Evolutionary conservation across 2,329 filamentous ascomycete genomes (phyloP).

Genomic region (Botrytis sinoallii): DNA sequence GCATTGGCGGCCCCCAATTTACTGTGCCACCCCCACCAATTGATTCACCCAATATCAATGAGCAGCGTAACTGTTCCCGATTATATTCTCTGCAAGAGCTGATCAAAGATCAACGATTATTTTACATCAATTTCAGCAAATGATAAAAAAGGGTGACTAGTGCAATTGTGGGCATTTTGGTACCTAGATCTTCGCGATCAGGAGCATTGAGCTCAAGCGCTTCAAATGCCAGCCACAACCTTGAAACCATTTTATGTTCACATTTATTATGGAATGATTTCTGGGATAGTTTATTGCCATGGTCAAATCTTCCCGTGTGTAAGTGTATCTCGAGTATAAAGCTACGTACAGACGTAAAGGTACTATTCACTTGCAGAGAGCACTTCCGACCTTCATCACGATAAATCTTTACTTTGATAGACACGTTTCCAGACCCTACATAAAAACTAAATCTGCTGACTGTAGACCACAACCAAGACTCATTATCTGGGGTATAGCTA

Average conservation of each 20-base stretch:
- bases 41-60: not conserved
- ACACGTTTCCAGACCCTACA: not conserved
- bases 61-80: not conserved
- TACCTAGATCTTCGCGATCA: not conserved
- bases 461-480: not conserved
- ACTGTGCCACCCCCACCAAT: constrained; percentile 4
- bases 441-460: not conserved
- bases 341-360: not conserved
- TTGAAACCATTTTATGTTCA: not conserved
- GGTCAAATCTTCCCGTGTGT: not conserved
- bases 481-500: not conserved
- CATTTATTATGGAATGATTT: not conserved
- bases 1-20: not conserved
- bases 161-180: not conserved
- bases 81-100: not conserved
- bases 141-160: not conserved
- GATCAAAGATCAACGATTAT: not conserved
- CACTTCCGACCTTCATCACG: not conserved
- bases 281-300: not conserved
- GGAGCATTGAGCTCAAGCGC: not conserved
- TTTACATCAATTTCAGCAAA: not conserved
- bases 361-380: not conserved
- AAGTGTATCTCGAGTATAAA: not conserved
- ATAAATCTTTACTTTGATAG: not conserved
- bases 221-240: not conserved